Conservation (phyloP, 345 rosid genomes). For the Salix udensis region DNA sequence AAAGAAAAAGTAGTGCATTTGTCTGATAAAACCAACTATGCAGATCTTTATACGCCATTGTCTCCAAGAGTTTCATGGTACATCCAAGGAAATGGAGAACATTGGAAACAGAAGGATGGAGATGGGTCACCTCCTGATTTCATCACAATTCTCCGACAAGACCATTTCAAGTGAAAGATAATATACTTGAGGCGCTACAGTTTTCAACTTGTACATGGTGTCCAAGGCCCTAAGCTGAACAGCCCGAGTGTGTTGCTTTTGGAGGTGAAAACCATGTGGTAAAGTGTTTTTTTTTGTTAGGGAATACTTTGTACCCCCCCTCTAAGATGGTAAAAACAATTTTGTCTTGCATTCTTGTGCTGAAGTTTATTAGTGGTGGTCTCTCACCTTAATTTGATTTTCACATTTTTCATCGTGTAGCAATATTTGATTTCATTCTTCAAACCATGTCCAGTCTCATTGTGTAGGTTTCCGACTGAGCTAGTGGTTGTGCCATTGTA, state of each 20-base stretch:
- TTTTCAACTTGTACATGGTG: background rate
- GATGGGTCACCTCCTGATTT: constrained; percentile 45
- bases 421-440: constrained; percentile 2
- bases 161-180: constrained; percentile 46
- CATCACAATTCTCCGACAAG: constrained; percentile 45
- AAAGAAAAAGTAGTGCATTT: background rate
- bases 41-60: constrained; percentile 63
- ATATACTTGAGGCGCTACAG: background rate
- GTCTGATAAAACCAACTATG: constrained; percentile 17
- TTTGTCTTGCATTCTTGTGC: background rate
- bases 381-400: background rate
- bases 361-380: background rate
- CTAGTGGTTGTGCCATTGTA: background rate
- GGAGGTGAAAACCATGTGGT: constrained; percentile 14
- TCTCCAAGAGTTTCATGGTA: constrained; percentile 70
- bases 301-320: background rate
- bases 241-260: background rate
- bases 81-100: constrained; percentile 56
- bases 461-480: background rate
- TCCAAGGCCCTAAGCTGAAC: background rate
- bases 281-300: constrained; percentile 1
- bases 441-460: background rate
- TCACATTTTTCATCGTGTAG: background rate
- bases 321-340: background rate
- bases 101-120: constrained; percentile 58